These are phyloP conservation scores for Fraxinus floribunda DNA, from an alignment of 305 asterid species.

Conservation along the genomic window DNA sequence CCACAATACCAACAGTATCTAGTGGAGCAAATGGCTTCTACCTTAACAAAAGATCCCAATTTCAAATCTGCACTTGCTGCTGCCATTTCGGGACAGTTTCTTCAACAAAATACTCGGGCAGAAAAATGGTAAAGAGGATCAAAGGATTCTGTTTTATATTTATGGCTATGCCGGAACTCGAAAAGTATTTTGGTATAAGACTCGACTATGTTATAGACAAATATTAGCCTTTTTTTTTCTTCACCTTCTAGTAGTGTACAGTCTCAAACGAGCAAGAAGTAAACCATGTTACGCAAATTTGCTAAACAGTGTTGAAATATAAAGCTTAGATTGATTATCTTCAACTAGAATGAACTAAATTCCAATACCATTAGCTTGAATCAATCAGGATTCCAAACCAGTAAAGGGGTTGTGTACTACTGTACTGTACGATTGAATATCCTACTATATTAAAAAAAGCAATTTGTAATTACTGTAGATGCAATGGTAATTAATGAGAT, in stretches of 20 bases:
- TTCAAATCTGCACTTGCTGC: constrained; percentile 90
- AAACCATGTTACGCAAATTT: background rate
- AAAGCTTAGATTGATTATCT: background rate
- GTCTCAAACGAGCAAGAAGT: background rate
- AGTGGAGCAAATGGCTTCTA: constrained; percentile 91
- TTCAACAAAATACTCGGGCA: constrained; percentile 40
- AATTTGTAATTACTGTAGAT: too few species aligned
- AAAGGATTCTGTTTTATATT: background rate
- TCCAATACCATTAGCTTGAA: background rate
- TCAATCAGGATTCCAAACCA: background rate
- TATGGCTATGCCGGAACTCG: background rate
- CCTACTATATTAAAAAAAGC: too few species aligned
- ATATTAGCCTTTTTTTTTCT: background rate
- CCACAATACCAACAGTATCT: constrained; percentile 53
- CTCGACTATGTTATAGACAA: background rate
- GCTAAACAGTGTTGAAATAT: background rate
- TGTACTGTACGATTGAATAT: background rate
- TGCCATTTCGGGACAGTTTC: constrained; percentile 82
- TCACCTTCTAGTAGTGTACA: background rate
- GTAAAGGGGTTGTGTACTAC: background rate
- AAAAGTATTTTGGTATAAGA: background rate
- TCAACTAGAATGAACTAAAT: background rate
- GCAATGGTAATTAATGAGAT: too few species aligned
- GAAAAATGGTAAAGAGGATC: constrained; percentile 32
- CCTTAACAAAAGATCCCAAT: constrained; percentile 83